Conservation (phyloP, 192 early-diverging fungal genomes). For the Backusella sp. region DNA sequence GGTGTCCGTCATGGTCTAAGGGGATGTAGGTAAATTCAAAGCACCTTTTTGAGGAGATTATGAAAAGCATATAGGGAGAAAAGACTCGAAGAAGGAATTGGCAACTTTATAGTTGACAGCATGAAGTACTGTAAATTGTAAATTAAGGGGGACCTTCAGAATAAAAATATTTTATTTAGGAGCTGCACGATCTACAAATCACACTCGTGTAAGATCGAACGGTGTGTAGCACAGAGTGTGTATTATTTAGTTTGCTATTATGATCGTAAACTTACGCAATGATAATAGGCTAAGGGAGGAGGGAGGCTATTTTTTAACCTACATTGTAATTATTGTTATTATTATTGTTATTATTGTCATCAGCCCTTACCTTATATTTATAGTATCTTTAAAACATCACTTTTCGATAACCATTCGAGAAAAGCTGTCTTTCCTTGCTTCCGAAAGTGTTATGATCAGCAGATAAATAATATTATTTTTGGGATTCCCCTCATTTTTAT, state of each 20-base stretch:
- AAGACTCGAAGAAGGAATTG: not conserved
- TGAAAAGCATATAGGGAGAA: not conserved
- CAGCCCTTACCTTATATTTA: not conserved
- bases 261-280: not conserved
- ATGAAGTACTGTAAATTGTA: conserved; percentile 6
- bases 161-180: conserved; percentile 10
- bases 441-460: not conserved
- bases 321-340: not conserved
- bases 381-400: not conserved
- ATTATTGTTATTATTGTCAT: not conserved
- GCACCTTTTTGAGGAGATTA: not conserved
- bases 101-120: conserved; percentile 5
- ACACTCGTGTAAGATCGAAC: not conserved
- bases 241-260: not conserved
- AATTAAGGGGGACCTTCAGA: not conserved
- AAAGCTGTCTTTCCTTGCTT: not conserved
- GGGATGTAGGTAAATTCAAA: not conserved
- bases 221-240: not conserved
- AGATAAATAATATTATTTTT: conserved; percentile 1
- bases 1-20: not conserved
- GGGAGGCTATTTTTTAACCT: not conserved
- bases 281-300: not conserved
- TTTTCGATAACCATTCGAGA: not conserved
- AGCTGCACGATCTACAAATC: conserved; percentile 10
- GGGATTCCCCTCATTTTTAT: conserved; percentile 7